These are phyloP conservation scores for Solanum sejunctum DNA, from an alignment of 257 asterid species.

Conservation along the genomic window DNA sequence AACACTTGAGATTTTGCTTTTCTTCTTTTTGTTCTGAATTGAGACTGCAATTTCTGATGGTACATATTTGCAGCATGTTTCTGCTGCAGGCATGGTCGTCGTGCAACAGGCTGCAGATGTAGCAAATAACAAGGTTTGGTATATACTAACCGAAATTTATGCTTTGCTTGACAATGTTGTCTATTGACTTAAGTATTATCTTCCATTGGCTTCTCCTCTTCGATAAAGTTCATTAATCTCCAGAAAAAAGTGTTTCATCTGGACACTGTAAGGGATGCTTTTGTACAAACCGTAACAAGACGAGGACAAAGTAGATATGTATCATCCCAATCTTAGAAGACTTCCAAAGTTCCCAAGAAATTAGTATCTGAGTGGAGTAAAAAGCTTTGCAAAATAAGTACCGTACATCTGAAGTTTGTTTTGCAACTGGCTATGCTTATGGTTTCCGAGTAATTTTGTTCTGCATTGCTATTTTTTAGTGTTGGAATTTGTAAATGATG, in stretches of 20 bases:
- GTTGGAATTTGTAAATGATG: not conserved
- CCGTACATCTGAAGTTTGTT: not conserved
- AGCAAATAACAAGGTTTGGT: constrained; percentile 24
- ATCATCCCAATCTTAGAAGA: not conserved
- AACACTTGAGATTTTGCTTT: not conserved
- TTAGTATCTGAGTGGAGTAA: not conserved
- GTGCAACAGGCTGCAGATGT: constrained; percentile 50
- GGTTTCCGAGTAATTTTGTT: not conserved
- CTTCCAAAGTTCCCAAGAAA: not conserved
- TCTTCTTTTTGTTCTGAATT: not conserved
- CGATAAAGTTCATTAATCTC: not conserved
- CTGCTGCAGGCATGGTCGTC: constrained; percentile 31
- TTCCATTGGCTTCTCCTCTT: not conserved
- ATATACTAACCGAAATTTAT: not conserved
- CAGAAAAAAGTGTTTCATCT: no score
- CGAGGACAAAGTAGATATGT: not conserved
- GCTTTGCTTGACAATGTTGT: not conserved
- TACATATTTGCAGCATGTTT: constrained; percentile 26
- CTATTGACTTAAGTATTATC: not conserved
- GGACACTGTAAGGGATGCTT: not conserved
- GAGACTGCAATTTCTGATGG: not conserved
- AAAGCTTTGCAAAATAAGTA: not conserved
- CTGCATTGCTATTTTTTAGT: not conserved
- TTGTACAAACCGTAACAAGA: not conserved
- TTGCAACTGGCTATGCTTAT: not conserved